Conservation (phyloP, 768 basidiomycete genomes). For the Pleurotus salmoneostramineus region DNA sequence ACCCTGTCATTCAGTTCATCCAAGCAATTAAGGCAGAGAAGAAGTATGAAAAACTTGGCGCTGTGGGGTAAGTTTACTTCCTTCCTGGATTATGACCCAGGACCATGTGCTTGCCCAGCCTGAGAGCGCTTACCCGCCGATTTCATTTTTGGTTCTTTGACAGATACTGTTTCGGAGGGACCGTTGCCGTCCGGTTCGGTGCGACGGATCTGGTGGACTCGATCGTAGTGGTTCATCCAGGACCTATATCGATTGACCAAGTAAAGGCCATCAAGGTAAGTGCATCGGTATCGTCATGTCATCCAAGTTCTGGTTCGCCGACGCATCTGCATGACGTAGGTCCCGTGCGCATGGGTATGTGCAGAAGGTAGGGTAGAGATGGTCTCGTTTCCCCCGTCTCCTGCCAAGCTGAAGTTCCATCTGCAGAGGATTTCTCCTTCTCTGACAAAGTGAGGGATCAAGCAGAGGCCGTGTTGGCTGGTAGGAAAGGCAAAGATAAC, state of each 20-base stretch:
- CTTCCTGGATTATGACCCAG: not conserved
- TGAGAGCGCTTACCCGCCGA: not conserved
- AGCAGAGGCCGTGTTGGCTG: slow-evolving; percentile 31
- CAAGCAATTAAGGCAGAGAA: slow-evolving; percentile 30
- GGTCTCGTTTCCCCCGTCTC: not conserved
- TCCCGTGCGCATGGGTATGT: slow-evolving; percentile 34
- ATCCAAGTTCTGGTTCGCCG: too few species aligned
- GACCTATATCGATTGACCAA: slow-evolving; percentile 24
- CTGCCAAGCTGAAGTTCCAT: not conserved
- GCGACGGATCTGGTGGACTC: slow-evolving; percentile 29
- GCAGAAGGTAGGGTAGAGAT: slow-evolving; percentile 30
- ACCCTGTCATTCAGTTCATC: slow-evolving; percentile 22
- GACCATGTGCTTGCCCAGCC: too few species aligned
- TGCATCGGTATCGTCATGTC: too few species aligned
- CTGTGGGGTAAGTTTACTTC: slow-evolving; percentile 30
- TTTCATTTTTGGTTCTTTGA: not conserved
- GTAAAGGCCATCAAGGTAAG: slow-evolving; percentile 32
- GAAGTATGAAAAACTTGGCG: slow-evolving; percentile 38
- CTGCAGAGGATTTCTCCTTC: slow-evolving; percentile 37
- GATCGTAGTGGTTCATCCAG: slow-evolving; percentile 39
- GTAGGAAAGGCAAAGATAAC: slow-evolving; percentile 28
- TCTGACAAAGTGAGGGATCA: slow-evolving; percentile 22
- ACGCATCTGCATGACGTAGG: slow-evolving; percentile 3
- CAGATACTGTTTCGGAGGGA: slow-evolving; percentile 43
- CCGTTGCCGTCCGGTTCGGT: slow-evolving; percentile 31